A percentile compares a stretch with the other conserved stretches of the same genome.
These are phyloP conservation scores for Cyphellophora attinorum DNA, from an alignment of 2,329 filamentous ascomycete species.

Conservation along the genomic window DNA sequence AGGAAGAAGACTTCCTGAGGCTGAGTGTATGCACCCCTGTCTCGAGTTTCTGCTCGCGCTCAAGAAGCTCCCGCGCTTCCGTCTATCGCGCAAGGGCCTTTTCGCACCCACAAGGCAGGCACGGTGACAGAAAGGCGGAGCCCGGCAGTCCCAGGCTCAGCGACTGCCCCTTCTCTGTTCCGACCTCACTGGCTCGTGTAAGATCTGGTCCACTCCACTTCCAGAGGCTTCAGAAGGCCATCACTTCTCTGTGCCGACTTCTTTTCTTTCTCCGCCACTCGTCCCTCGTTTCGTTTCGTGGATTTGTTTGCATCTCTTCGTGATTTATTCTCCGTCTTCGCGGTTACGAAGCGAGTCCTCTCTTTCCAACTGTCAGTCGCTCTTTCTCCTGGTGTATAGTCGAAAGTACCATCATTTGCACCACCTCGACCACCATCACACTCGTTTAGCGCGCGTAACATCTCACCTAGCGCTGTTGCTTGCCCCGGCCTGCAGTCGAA, in stretches of 20 bases:
- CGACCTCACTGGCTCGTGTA: neutral
- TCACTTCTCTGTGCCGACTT: neutral
- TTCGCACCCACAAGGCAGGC: too few relatives aligned
- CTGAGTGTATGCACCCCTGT: neutral
- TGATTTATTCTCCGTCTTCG: neutral
- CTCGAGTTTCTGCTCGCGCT: too few relatives aligned
- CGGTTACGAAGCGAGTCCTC: neutral
- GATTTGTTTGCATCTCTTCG: neutral
- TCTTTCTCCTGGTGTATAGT: neutral
- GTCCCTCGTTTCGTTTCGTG: neutral
- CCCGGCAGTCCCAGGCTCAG: too few relatives aligned
- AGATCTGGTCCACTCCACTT: neutral
- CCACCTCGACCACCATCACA: constrained; percentile 1
- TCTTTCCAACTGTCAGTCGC: neutral
- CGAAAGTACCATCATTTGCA: neutral
- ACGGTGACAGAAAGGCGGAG: neutral
- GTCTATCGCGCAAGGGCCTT: neutral
- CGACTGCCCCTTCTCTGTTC: too few relatives aligned
- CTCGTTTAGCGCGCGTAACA: constrained; percentile 1
- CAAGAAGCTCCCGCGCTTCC: neutral
- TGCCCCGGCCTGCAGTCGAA: too few relatives aligned
- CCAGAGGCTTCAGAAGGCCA: too few relatives aligned
- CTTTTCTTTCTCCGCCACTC: neutral
- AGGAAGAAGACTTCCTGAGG: too few relatives aligned
- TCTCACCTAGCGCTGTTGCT: too few relatives aligned